Evolutionary conservation across 768 basidiomycete species (phyloP), one percentile per base, ranked within the genome.

Genomic region (Lyophyllum atratum): DNA sequence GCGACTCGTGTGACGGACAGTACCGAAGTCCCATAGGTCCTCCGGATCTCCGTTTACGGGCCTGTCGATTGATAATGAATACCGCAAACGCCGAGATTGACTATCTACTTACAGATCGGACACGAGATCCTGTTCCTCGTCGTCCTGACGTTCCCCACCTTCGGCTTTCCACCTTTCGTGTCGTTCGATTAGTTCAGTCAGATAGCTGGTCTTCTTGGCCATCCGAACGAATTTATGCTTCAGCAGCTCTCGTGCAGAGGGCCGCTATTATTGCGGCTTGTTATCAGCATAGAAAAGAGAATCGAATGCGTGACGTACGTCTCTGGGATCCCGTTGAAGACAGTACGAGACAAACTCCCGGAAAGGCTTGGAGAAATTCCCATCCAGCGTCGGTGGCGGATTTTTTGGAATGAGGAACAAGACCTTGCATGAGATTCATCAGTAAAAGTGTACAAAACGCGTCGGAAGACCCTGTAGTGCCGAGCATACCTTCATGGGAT

Each of bases 321-420:
- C 91, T 68, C 87, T 85, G 26, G 97, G 95, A 75, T 99, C 97
- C 44, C 97, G 83, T 64, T 96, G 94, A 37, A 99, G 76, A 72
- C 97, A 99, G 57, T 87, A 87, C 0, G 91, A 79, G 14, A 99
- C 93, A 70, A 99, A 99, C 55, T 98, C 97, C 64, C 87, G 82
- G 77, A 99, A 99, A 4, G 90, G 81, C 66, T 92, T 93, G 2
- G 93, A 93, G 74, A 98, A 99, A 62, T 86, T 86, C 31, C 86
- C 89, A 59, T 98, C 97, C 42, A 99, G 78, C 21, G 82, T 83
- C 11, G 97, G 97, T 1, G 97, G 97, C 2, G 92, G 86, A 64
- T 98, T 98, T 79, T 98, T 98, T 15, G 97, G 97, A 55, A 99
- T 99, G 53, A 99, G 80, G 80, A 99, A 99, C 12, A 99, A 80